Base-by-base conservation (phyloP, 371 early-diverging fungal species). In the Sporodiniella umbellata region DNA sequence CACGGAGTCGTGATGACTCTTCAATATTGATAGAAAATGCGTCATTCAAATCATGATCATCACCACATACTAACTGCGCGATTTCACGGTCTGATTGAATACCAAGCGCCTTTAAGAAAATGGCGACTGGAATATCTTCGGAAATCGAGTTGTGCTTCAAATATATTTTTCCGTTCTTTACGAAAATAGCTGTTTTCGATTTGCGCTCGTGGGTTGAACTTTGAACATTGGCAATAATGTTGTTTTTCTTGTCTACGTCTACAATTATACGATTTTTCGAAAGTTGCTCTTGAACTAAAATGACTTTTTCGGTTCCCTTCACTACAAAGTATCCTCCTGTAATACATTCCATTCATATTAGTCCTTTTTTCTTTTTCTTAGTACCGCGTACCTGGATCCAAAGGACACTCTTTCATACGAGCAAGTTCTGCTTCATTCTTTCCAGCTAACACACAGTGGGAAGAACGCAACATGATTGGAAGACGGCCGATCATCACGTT, bases 201-300 rank as follows among this genome's bases (percentile, higher is more conserved):
- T 99, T 99, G 68, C 93, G 90, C 64, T 99, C 99, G 64, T 90
- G 90, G 3, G 99, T 99, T 19, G 93, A 93, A 75, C 93, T 92
- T 30, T 73, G 73, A 2, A 77, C 78, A 37, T 71, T 71, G 10
- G 78, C 78, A 40, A 73, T 56, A 28, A 96, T 86, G 24, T 80
- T 72, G 0, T 96, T 96, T 62, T 88, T 91, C 26, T 86, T 75
- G 58, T 99, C 99, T 0, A 79, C 78, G 53, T 99, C 99, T 17
- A 99, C 93, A 67, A 99, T 94, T 53, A 99, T 99, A 77, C 99
- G 89, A 80, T 99, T 99, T 75, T 99, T 99, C n/a, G 96, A 93
- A 68, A 99, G 80, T 62, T 99, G 99, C 78, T 99, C 99, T 74
- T 99, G 99, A 22, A 99, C 98, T 49, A 99, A 66, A 79, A 99